Base-by-base conservation (phyloP, 2,329 filamentous ascomycete species). In the Cordyceps pruinosa region DNA sequence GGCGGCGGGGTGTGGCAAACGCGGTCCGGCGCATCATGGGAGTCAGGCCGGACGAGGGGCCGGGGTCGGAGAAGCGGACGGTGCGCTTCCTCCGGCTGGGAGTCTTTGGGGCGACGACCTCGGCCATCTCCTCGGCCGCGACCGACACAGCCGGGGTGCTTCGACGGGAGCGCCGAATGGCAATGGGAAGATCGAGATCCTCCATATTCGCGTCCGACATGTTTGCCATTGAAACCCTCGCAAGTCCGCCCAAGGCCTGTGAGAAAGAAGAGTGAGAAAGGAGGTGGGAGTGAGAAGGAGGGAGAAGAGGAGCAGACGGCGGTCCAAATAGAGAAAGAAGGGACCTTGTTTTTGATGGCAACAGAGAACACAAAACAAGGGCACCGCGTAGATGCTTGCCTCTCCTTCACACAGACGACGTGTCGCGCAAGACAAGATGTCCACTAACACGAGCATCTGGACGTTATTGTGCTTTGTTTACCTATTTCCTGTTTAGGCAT, bases 61-160 rank as follows among this genome's bases (percentile, higher is more conserved):
- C 81, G 9, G 81, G 80, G 41, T 85, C 81, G 0, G 83, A 85
- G 68, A 85, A 84, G 37, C 82, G 79, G 23, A 84, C 81, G 57
- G 73, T 73, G 61, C 79, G 80, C 63, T 75, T 79, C 1, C 58
- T 56, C 32, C 64, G 61, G 32, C 63, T 62, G 10, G 71, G 71
- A 2, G 71, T 73, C 17, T 57, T 52, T 25, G 56, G 58, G 26
- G 61, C 26, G 3, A 25, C n/a, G 3, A 21, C 21, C 10, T 34
- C n/a, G 6, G 54, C 13, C 4, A 15, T 28, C n/a, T 67, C 17
- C 60, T 56, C 51, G 66, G 69, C 2, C 53, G 59, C 60, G 62
- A 68, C 58, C 64, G 70, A 35, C 65, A 72, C 37, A 61, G 69
- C 62, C 34, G 64, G 58, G 39, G 67, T 74, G 60, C 71, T 74